These are phyloP conservation scores for Chaetomium globosum DNA, from an alignment of 2,329 filamentous ascomycete genomes.

Conservation along the genomic window DNA sequence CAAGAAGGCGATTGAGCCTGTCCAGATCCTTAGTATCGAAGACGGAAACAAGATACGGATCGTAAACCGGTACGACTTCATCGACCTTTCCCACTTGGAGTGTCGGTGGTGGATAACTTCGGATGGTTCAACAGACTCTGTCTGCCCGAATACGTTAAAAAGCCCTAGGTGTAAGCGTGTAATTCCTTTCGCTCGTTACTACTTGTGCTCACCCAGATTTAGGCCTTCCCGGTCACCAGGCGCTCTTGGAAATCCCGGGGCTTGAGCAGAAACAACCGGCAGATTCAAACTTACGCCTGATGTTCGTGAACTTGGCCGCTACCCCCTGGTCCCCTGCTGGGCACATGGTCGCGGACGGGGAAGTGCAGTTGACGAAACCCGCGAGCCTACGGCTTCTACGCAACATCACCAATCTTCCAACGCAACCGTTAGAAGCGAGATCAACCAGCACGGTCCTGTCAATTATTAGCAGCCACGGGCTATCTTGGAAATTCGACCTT, in stretches of 20 bases:
- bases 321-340: constrained; percentile 56
- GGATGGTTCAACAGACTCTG: constrained; percentile 41
- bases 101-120: constrained; percentile 49
- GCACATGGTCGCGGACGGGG: constrained; percentile 56
- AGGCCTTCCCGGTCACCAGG: constrained; percentile 50
- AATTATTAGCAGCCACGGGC: constrained; percentile 43
- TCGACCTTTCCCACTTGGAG: constrained; percentile 53
- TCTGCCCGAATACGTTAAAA: constrained; percentile 13
- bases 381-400: constrained; percentile 34
- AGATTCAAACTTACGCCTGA: constrained; percentile 54
- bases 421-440: neutral
- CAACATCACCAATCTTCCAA: constrained; percentile 2
- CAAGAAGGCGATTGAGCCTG: constrained; percentile 62
- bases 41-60: constrained; percentile 48
- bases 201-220: constrained; percentile 17
- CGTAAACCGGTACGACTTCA: constrained; percentile 59
- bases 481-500: constrained; percentile 51
- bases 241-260: constrained; percentile 41
- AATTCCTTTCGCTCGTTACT: neutral
- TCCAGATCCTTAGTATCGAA: constrained; percentile 53
- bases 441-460: constrained; percentile 33
- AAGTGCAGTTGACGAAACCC: constrained; percentile 46
- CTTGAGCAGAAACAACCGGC: constrained; percentile 39
- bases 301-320: constrained; percentile 48
- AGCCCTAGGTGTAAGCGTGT: constrained; percentile 47